phyloP scores from a whole-genome alignment of 2,329 filamentous ascomycete species.

The Fulvia fulva region DNA sequence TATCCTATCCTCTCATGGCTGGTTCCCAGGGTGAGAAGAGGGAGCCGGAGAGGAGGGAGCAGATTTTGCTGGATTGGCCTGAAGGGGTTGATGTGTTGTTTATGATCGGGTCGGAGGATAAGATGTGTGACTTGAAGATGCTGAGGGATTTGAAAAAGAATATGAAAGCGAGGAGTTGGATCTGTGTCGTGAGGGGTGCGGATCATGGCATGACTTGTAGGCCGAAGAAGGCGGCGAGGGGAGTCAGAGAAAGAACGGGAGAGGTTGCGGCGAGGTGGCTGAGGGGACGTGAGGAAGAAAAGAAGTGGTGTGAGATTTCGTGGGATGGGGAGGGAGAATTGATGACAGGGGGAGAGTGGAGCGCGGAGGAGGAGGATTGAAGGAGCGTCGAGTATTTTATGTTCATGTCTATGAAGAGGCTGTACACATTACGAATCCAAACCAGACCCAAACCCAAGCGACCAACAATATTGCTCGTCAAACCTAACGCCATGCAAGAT shows the following conservation, averaged over 20 bases:
- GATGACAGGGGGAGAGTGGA: constrained; percentile 3
- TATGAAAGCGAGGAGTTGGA: constrained; percentile 38
- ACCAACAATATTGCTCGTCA: too few species aligned
- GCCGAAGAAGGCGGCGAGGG: constrained; percentile 3
- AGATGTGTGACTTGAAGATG: constrained; percentile 33
- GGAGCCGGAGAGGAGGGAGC: constrained; percentile 33
- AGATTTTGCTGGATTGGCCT: constrained; percentile 37
- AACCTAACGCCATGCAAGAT: too few species aligned
- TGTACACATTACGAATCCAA: neutral
- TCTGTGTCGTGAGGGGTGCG: constrained; percentile 36
- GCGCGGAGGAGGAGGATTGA: neutral
- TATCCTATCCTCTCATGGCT: constrained; percentile 41
- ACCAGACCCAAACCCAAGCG: neutral
- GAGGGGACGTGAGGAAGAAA: constrained; percentile 4
- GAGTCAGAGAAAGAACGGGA: constrained; percentile 13
- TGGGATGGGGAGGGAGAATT: constrained; percentile 7
- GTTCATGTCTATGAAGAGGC: neutral
- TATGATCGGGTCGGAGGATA: constrained; percentile 36
- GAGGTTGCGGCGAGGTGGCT: constrained; percentile 15
- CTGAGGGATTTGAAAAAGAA: constrained; percentile 31
- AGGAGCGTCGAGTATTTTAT: neutral
- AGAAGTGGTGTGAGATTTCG: constrained; percentile 1
- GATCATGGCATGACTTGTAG: constrained; percentile 17
- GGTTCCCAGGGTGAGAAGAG: constrained; percentile 27
- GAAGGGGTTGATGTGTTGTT: constrained; percentile 36